Conservation (phyloP, 805 yeast genomes). For the Sugiyamaella boreocaroliniensis region DNA sequence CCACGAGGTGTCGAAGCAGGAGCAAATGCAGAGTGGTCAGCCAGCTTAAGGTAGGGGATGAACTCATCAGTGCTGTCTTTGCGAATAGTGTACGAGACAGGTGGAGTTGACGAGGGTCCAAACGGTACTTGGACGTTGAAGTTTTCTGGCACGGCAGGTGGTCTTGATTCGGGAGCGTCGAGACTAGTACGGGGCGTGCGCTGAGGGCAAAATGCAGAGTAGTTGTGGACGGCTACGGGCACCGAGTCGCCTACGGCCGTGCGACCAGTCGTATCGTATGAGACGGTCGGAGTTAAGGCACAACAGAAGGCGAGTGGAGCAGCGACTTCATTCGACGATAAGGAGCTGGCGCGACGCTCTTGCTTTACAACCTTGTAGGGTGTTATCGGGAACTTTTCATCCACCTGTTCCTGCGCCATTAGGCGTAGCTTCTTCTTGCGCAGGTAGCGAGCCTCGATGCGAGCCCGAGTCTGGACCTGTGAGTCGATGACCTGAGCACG, state of each 20-base stretch:
- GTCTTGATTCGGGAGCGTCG: too few species aligned
- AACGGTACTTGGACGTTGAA: not conserved
- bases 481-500: constrained; percentile 2
- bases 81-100: not conserved
- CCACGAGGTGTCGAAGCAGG: not conserved
- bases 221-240: not conserved
- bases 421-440: constrained; percentile 22
- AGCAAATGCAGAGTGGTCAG: not conserved
- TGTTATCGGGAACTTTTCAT: constrained; percentile 28
- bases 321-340: not conserved
- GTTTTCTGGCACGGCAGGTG: too few species aligned
- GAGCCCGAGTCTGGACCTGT: constrained; percentile 9
- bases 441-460: constrained; percentile 8
- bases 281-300: not conserved
- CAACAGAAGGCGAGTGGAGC: not conserved
- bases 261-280: not conserved
- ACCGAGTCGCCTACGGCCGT: not conserved
- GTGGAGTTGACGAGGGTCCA: not conserved
- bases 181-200: too few species aligned
- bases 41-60: not conserved
- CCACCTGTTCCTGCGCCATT: constrained; percentile 25
- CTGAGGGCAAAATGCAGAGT: not conserved
- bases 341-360: not conserved
- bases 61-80: not conserved
- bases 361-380: constrained; percentile 24